A percentile compares a stretch with the other conserved stretches of the same genome.
Evolutionary conservation across 1,284 basidiomycete genomes (phyloP).

Genomic region (Leucoagaricus sp.): DNA sequence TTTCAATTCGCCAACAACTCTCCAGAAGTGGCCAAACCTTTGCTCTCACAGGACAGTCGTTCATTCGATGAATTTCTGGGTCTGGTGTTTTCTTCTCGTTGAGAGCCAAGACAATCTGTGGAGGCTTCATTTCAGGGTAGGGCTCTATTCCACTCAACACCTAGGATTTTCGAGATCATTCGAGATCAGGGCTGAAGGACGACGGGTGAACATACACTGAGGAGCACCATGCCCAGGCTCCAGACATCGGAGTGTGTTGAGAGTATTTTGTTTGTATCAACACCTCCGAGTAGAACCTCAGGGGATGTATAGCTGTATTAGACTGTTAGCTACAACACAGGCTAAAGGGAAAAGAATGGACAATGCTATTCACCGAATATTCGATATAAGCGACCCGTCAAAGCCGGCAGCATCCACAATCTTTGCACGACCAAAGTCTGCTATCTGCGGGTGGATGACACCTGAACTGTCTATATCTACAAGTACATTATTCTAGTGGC

Average conservation of each 20-base stretch:
- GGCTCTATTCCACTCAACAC: not conserved
- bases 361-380: not conserved
- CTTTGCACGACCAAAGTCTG: constrained; percentile 11
- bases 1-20: not conserved
- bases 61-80: not conserved
- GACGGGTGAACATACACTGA: not conserved
- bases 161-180: not conserved
- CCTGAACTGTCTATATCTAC: not conserved
- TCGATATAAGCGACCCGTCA: not conserved
- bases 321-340: not conserved
- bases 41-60: not conserved
- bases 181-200: not conserved
- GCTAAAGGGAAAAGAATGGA: too few species aligned
- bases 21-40: not conserved
- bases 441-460: constrained; percentile 1
- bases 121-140: not conserved
- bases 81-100: not conserved
- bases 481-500: constrained; percentile 1
- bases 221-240: constrained; percentile 7
- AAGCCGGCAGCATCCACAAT: not conserved
- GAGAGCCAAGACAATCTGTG: not conserved
- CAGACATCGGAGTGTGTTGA: not conserved
- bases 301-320: constrained; percentile 2
- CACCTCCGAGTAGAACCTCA: not conserved
- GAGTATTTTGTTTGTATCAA: not conserved